Evolutionary conservation across 2,329 filamentous ascomycete genomes (phyloP).

Genomic region (Thelonectria rubi): DNA sequence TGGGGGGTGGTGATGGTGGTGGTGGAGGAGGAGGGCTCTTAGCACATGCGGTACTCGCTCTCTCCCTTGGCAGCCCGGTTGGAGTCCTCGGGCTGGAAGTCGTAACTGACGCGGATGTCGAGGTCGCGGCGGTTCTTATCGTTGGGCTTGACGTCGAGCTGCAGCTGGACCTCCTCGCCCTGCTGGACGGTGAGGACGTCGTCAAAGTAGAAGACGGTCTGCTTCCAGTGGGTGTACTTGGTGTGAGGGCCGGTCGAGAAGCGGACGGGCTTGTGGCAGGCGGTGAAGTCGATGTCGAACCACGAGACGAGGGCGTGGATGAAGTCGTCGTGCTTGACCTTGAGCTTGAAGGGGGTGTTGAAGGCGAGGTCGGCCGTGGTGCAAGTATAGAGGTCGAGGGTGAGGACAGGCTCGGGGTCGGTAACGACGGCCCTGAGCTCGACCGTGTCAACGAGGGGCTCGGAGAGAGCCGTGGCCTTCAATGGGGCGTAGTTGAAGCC

Average conservation of each 20-base stretch:
- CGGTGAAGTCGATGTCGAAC: constrained; percentile 99
- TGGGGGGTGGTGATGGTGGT: too few species aligned
- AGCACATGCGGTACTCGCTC: constrained; percentile 85
- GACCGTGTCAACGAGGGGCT: constrained; percentile 97
- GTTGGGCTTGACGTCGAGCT: constrained; percentile 86
- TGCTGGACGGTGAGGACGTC: constrained; percentile 92
- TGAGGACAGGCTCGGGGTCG: constrained; percentile 85
- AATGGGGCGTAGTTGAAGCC: constrained; percentile 96
- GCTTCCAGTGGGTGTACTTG: constrained; percentile 99
- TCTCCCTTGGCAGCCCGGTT: constrained; percentile 73
- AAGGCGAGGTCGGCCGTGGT: constrained; percentile 86
- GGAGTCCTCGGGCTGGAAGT: constrained; percentile 78
- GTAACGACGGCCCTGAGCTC: constrained; percentile 97
- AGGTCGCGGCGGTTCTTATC: constrained; percentile 93
- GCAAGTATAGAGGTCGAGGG: constrained; percentile 93
- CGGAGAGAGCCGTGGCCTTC: constrained; percentile 91
- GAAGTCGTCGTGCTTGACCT: constrained; percentile 87
- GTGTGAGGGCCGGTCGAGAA: constrained; percentile 98
- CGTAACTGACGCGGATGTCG: constrained; percentile 88
- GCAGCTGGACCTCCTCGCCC: constrained; percentile 80
- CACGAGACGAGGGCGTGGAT: constrained; percentile 95
- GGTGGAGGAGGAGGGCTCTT: constrained; percentile 33
- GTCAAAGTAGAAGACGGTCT: constrained; percentile 97
- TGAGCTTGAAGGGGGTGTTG: constrained; percentile 78
- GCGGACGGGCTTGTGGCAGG: constrained; percentile 96